phyloP scores from a whole-genome alignment of 2,329 filamentous ascomycete genomes.

The Verticillium nonalfalfae region DNA sequence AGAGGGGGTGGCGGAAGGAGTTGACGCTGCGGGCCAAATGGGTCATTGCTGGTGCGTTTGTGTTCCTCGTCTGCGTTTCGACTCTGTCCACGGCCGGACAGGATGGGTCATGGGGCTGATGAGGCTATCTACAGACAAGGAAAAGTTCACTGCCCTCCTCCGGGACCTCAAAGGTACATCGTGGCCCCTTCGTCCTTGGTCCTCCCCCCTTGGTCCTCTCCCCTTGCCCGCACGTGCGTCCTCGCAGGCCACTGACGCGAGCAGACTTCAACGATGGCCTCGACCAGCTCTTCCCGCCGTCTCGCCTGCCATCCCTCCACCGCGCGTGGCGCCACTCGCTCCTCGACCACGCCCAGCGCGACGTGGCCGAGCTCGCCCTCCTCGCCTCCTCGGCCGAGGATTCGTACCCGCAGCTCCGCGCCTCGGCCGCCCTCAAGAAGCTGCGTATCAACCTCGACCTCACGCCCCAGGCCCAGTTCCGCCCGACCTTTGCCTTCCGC shows the following conservation, averaged over 20 bases:
- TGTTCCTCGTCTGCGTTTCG: neutral
- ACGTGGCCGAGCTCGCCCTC: slow-evolving; percentile 31
- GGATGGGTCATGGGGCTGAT: neutral
- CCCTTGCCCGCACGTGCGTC: neutral
- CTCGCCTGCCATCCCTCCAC: slow-evolving; percentile 32
- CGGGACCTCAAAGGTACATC: slow-evolving; percentile 29
- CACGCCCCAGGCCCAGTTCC: slow-evolving; percentile 30
- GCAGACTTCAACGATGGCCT: slow-evolving; percentile 40
- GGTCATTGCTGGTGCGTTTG: slow-evolving; percentile 31
- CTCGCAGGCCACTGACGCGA: neutral
- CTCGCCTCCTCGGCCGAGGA: slow-evolving; percentile 33
- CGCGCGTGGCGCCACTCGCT: slow-evolving; percentile 40
- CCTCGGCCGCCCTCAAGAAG: slow-evolving; percentile 36
- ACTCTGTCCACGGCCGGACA: neutral
- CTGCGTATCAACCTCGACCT: slow-evolving; percentile 39
- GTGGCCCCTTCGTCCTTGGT: too few relatives aligned
- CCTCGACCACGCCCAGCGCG: slow-evolving; percentile 35
- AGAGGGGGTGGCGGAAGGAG: slow-evolving; percentile 26
- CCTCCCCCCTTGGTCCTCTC: too few relatives aligned
- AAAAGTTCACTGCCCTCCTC: slow-evolving; percentile 34
- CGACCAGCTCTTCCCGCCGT: slow-evolving; percentile 37
- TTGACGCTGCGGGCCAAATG: slow-evolving; percentile 30
- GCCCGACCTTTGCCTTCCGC: slow-evolving; percentile 33
- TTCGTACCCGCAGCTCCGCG: slow-evolving; percentile 33
- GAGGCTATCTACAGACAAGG: slow-evolving; percentile 25